A percentile compares a stretch with the other conserved stretches of the same genome.
These are phyloP conservation scores for Rutidosis leptorrhynchoides DNA, from an alignment of 129 eudicot genomes.

Conservation along the genomic window DNA sequence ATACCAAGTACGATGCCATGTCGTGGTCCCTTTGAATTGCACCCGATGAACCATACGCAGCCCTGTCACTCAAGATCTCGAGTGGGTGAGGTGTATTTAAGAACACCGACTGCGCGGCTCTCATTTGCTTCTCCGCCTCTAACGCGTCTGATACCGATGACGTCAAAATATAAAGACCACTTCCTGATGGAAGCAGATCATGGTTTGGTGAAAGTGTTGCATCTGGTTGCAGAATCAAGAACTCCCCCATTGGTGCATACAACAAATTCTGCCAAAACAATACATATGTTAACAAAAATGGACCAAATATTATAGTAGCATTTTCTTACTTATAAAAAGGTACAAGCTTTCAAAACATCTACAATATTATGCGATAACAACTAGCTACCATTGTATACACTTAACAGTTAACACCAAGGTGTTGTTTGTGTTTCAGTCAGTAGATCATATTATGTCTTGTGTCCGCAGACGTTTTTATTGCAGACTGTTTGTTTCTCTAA, in stretches of 20 bases:
- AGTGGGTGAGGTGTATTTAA: conserved; percentile 88
- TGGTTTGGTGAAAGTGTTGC: conserved; percentile 72
- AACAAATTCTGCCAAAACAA: conserved; percentile 49
- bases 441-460: no score
- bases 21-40: conserved; percentile 75
- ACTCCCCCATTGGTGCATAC: conserved; percentile 85
- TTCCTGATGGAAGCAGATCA: conserved; percentile 82
- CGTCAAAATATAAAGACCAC: conserved; percentile 66
- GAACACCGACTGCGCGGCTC: conserved; percentile 61
- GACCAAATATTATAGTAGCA: no score
- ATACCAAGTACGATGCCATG: conserved; percentile 66
- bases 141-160: conserved; percentile 32
- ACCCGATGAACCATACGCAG: conserved; percentile 77
- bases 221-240: conserved; percentile 86
- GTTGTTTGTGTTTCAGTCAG: no score
- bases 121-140: conserved; percentile 63
- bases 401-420: no score
- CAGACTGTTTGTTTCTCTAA: no score
- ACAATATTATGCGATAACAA: no score
- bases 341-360: neutral
- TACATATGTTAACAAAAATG: neutral
- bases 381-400: no score
- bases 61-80: conserved; percentile 77
- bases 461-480: no score
- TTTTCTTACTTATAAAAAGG: neutral